A percentile compares a stretch with the other conserved stretches of the same genome.
phyloP scores from a whole-genome alignment of 495 filamentous ascomycete genomes.

The Aspergillus leporis region DNA sequence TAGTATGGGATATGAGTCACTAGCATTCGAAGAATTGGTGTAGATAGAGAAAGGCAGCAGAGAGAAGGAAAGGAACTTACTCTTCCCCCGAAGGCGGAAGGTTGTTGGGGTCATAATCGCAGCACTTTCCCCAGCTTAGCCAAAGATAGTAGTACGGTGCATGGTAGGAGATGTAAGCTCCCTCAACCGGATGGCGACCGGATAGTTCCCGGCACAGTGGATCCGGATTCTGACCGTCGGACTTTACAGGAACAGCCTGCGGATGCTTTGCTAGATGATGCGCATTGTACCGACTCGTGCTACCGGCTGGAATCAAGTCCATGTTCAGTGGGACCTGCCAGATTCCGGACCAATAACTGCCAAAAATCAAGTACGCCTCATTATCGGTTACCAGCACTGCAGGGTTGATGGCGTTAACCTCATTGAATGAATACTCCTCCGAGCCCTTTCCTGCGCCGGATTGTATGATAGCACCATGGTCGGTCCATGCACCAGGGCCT shows the following conservation, averaged over 20 bases:
- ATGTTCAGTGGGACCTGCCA: constrained; percentile 60
- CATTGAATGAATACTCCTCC: constrained; percentile 50
- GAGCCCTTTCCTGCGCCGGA: constrained; percentile 38
- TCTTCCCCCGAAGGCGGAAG: constrained; percentile 60
- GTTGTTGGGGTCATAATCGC: constrained; percentile 49
- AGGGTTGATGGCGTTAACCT: constrained; percentile 74
- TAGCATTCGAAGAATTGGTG: background rate
- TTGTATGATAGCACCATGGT: constrained; percentile 45
- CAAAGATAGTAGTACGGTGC: constrained; percentile 69
- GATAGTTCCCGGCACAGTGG: constrained; percentile 37
- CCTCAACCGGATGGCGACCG: constrained; percentile 43
- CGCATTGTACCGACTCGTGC: constrained; percentile 29
- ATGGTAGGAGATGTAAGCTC: constrained; percentile 56
- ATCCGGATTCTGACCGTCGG: constrained; percentile 26
- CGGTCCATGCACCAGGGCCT: constrained; percentile 60
- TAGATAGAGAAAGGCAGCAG: background rate
- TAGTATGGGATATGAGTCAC: background rate
- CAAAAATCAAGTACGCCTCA: constrained; percentile 61
- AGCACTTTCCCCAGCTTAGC: constrained; percentile 70
- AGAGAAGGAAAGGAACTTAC: constrained; percentile 38
- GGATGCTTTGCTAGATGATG: constrained; percentile 39
- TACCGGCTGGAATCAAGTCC: constrained; percentile 35
- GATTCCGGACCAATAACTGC: constrained; percentile 72
- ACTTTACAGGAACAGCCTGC: constrained; percentile 13
- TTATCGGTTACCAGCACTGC: constrained; percentile 53